Base-by-base conservation (phyloP, 1,284 basidiomycete genomes). In the Ceratobasidium sp. region DNA sequence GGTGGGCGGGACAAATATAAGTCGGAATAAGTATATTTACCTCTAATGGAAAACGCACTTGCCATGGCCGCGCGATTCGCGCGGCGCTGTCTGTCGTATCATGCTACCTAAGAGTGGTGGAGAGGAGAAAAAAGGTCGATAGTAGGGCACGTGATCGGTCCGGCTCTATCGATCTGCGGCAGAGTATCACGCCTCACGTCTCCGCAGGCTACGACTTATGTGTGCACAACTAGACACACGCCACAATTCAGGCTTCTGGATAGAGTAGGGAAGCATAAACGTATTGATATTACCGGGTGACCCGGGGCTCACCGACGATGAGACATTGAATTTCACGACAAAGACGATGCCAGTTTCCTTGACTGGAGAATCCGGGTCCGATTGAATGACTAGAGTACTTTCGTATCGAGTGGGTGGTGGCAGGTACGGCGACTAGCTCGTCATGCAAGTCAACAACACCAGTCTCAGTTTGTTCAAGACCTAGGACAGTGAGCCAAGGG, bases 361-460 rank as follows among this genome's bases (percentile, higher is more conserved):
- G 57, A 52, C 43, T 75, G 74, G 57, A 59, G 61, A 64, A 4
- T 1, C 34, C 14, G 45, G 43, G 30, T 64, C 61, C 6, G 21
- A 73, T 65, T 81, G 78, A 76, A 86, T n/a, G n/a, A n/a, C n/a
- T 86, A 76, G 91, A 91, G 6, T 86, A 82, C 10, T 86, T 85
- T 18, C 82, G 78, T 0, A 76, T 78, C 5, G 85, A 82, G n/a
- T 81, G 79, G 36, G n/a, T n/a, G n/a, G 82, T 78, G 12, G 89
- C 80, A 0, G 93, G 92, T 8, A 90, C 83, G 26, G 94, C 94
- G 71, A 94, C 82, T 32, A 91, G 84, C 21, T 85, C 80, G 76
- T 88, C 90, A 81, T 96, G 87, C 94, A 93, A 96, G 83, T 96
- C 94, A 45, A 94, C 85, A 39, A 93, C 83, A 61, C 94, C 94